Base-by-base conservation (phyloP, 139 green algal species). In the Chlamydomonas sphaeroides region DNA sequence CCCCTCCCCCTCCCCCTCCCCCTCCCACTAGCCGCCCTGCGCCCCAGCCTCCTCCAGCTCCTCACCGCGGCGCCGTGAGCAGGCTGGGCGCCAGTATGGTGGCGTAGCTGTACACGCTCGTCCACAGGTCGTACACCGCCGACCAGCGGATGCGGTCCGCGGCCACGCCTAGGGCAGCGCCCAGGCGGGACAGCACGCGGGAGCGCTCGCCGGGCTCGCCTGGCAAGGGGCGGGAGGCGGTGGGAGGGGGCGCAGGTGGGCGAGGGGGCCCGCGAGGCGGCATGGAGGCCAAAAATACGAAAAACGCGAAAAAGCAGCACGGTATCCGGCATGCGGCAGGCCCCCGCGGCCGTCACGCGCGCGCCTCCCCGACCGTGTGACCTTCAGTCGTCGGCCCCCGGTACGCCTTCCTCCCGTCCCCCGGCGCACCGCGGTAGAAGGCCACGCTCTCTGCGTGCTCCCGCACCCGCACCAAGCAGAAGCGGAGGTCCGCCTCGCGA, bases 391-490 rank as follows among this genome's bases (percentile, higher is more conserved):
- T n/a, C n/a, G n/a, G n/a, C n/a, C n/a, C n/a, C n/a, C n/a, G n/a
- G n/a, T n/a, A n/a, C n/a, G n/a, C n/a, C n/a, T n/a, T n/a, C 51
- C 51, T 17, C 51, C 51, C 14, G 45, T 53, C 45, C 10, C 45
- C 45, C 45, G 11, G 45, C 45, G 45, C 95, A 38, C 95, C 96
- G 11, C 81, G 62, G 84, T 98, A 99, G 78, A 99, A 98, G 0
- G 96, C 96, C 57, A 99, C 95, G 25, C 86, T 93, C 90, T 99
- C 96, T 17, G 95, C 94, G 79, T 96, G 90, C 87, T 97, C 93
- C 15, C 95, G 80, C 61, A 95, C 88, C 21, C 95, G 84, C 59
- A 99, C 93, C 33, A 99, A 89, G 10, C 88, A 87, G 85, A 97
- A 99, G 17, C 96, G 89, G 66, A 99, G 78, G 71, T 98, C 93